Percentiles rank a stretch among this genome's conserved stretches.
phyloP scores from a whole-genome alignment of 2,329 filamentous ascomycete species.

The Hypoxylon rubiginosum region DNA sequence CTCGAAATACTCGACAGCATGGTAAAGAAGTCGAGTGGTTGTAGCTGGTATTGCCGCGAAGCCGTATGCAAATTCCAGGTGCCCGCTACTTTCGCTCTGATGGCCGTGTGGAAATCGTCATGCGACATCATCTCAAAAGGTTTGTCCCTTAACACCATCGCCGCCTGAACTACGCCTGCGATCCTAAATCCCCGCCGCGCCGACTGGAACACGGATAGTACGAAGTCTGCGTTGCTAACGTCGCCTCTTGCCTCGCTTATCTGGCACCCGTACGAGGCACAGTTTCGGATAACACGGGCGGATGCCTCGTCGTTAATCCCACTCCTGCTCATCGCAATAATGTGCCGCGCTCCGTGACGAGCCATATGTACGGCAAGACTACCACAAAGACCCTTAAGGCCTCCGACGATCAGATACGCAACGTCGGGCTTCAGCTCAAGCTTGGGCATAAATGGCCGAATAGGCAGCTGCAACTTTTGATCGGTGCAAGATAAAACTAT shows the following conservation, averaged over 20 bases:
- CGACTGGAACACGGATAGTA: constrained; percentile 21
- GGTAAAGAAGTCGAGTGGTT: constrained; percentile 55
- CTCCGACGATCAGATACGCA: constrained; percentile 56
- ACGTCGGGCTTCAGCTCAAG: constrained; percentile 42
- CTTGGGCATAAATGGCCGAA: constrained; percentile 35
- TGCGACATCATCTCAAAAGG: constrained; percentile 50
- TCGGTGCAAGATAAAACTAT: constrained; percentile 46
- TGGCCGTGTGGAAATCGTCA: constrained; percentile 48
- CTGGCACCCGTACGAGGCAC: constrained; percentile 4
- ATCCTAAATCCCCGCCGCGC: constrained; percentile 29
- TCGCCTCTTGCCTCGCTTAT: constrained; percentile 32
- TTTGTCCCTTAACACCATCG: constrained; percentile 49
- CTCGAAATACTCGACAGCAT: constrained; percentile 54
- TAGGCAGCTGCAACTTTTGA: constrained; percentile 42
- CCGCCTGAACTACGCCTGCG: constrained; percentile 49
- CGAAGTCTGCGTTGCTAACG: constrained; percentile 33
- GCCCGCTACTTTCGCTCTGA: constrained; percentile 54
- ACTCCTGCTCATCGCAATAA: constrained; percentile 42
- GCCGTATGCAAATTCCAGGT: constrained; percentile 56
- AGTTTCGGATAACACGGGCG: not conserved
- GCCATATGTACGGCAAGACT: constrained; percentile 53
- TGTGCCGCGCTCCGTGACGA: constrained; percentile 50
- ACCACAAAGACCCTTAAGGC: constrained; percentile 55
- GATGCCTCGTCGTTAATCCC: constrained; percentile 16
- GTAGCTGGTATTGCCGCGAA: constrained; percentile 17